Percentiles rank a stretch among this genome's conserved stretches.
Conservation (phyloP, 345 rosid species). For the Raphanus sativus region DNA sequence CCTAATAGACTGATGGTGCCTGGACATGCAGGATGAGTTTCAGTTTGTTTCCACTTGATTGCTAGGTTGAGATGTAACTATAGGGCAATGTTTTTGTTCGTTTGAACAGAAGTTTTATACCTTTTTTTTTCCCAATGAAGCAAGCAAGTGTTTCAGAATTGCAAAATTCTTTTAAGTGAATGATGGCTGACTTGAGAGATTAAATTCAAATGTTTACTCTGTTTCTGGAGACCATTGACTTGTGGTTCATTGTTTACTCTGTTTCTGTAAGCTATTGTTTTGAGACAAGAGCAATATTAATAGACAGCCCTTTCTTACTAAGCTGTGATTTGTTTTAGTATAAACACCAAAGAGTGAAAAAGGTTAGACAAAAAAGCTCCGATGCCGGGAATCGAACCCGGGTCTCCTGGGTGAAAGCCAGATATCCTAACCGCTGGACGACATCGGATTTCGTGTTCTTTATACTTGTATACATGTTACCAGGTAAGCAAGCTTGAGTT, state of each 20-base stretch:
- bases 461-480: too few relatives aligned
- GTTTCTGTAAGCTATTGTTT: constrained; percentile 6
- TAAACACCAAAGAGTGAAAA: background rate
- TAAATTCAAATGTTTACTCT: background rate
- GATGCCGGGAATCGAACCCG: constrained; percentile 99
- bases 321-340: background rate
- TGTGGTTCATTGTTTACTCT: constrained; percentile 17
- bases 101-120: background rate
- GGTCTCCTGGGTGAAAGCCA: constrained; percentile 99
- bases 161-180: background rate
- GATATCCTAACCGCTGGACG: constrained; percentile 99
- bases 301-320: background rate
- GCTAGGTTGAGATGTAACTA: constrained; percentile 8
- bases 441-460: constrained; percentile 47
- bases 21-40: background rate
- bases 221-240: background rate
- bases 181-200: background rate
- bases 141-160: background rate
- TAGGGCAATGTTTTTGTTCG: constrained; percentile 12
- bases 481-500: too few relatives aligned
- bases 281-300: background rate
- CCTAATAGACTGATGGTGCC: constrained; percentile 18
- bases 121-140: background rate
- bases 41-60: constrained; percentile 20
- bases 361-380: constrained; percentile 42